phyloP scores from a whole-genome alignment of 2,329 filamentous ascomycete genomes.

The Ceratocystis eucalypticola region DNA sequence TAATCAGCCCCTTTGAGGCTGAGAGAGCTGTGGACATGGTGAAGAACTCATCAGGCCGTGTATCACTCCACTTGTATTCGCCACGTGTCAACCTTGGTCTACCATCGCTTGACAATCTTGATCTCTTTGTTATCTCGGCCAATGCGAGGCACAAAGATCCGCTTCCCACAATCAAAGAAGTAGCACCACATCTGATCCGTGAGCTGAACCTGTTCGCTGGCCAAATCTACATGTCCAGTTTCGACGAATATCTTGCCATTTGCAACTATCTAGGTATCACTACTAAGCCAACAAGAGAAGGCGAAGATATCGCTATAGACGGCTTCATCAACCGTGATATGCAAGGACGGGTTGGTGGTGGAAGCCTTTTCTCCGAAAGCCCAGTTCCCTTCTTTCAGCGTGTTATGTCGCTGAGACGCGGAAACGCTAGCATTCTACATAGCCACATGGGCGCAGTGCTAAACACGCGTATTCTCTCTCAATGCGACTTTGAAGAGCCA shows the following conservation, averaged over 20 bases:
- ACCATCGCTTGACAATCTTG: conserved; percentile 33
- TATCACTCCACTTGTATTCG: conserved; percentile 39
- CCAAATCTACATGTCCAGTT: conserved; percentile 47
- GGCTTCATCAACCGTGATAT: conserved; percentile 26
- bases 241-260: conserved; percentile 38
- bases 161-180: conserved; percentile 17
- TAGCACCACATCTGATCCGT: conserved; percentile 25
- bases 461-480: conserved; percentile 24
- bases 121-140: conserved; percentile 31
- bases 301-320: conserved; percentile 23
- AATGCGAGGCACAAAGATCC: conserved; percentile 7
- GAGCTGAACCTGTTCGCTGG: conserved; percentile 55
- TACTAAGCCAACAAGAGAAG: conserved; percentile 21
- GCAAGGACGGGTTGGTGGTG: conserved; percentile 11
- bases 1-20: conserved; percentile 50
- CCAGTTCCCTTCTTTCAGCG: conserved; percentile 29
- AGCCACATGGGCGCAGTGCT: conserved; percentile 32
- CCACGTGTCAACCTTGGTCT: conserved; percentile 31
- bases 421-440: conserved; percentile 29
- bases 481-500: conserved; percentile 20
- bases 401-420: conserved; percentile 28
- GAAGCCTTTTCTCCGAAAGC: conserved; percentile 24
- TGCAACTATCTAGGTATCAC: conserved; percentile 41
- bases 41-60: conserved; percentile 22
- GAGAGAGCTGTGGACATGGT: conserved; percentile 36